Conservation (phyloP, 176 grass and related monocot species). For the Oryza meridionalis region DNA sequence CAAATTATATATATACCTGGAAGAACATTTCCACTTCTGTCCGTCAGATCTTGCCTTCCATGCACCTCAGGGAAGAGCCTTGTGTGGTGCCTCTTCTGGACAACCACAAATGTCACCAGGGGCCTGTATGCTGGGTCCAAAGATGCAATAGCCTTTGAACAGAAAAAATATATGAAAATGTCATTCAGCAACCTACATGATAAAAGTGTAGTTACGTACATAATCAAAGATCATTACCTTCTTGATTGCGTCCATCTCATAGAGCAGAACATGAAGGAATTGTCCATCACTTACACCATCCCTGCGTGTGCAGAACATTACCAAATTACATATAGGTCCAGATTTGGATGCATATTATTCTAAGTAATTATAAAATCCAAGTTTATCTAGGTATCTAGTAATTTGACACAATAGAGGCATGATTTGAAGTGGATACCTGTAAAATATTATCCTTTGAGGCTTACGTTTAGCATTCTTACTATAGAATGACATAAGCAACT, state of each 20-base stretch:
- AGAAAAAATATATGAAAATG: slow-evolving; percentile 17
- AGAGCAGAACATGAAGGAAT: slow-evolving; percentile 61
- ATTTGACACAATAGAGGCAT: background rate
- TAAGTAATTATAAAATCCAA: too few relatives aligned
- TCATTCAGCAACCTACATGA: slow-evolving; percentile 2
- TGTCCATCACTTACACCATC: slow-evolving; percentile 90
- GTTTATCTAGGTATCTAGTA: background rate
- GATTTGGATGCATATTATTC: too few relatives aligned
- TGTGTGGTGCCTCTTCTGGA: slow-evolving; percentile 93
- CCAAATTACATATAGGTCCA: background rate
- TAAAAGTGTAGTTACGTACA: background rate
- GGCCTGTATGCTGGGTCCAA: slow-evolving; percentile 47
- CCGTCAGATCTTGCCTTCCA: slow-evolving; percentile 35
- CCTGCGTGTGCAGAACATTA: slow-evolving; percentile 31
- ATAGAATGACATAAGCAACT: slow-evolving; percentile 53
- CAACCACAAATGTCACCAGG: slow-evolving; percentile 73
- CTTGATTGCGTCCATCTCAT: slow-evolving; percentile 67
- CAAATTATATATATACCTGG: slow-evolving; percentile 49
- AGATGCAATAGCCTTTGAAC: slow-evolving; percentile 65
- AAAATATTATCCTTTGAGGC: slow-evolving; percentile 82
- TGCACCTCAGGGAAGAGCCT: slow-evolving; percentile 74
- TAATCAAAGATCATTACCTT: slow-evolving; percentile 42
- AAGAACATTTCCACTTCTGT: slow-evolving; percentile 73
- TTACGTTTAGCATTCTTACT: slow-evolving; percentile 1
- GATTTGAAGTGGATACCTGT: slow-evolving; percentile 56